Evolutionary conservation across 495 filamentous ascomycete genomes (phyloP).

Genomic region (Penicillium simplicissimum): DNA sequence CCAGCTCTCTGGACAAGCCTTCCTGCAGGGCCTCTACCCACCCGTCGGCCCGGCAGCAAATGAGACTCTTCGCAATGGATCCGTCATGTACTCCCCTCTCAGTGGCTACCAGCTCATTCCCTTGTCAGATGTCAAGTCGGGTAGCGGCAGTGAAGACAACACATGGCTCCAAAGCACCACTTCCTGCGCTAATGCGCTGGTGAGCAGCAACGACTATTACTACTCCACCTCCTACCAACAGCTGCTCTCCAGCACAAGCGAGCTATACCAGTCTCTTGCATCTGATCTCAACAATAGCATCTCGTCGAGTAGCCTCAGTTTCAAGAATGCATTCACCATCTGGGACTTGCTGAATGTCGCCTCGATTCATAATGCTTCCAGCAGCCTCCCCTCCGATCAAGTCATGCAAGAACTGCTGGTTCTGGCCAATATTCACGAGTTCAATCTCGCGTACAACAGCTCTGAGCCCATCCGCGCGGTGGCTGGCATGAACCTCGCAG

Average conservation of each 20-base stretch:
- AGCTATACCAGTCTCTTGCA: conserved; percentile 59
- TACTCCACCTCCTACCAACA: conserved; percentile 39
- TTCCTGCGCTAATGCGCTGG: conserved; percentile 53
- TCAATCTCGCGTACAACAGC: conserved; percentile 42
- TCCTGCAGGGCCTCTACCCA: conserved; percentile 59
- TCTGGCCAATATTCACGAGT: conserved; percentile 44
- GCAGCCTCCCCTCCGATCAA: conserved; percentile 12
- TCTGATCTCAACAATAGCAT: conserved; percentile 60
- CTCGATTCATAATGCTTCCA: conserved; percentile 40
- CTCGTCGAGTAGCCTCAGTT: conserved; percentile 47
- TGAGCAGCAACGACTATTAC: conserved; percentile 21
- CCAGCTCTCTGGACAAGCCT: conserved; percentile 49
- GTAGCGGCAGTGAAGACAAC: conserved; percentile 49
- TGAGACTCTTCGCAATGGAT: conserved; percentile 52
- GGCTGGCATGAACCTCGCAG: conserved; percentile 24
- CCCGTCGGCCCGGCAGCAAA: conserved; percentile 40
- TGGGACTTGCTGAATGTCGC: conserved; percentile 50
- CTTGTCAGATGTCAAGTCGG: conserved; percentile 36
- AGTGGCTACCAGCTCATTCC: conserved; percentile 50
- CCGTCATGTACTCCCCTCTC: conserved; percentile 45
- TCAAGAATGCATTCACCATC: conserved; percentile 66
- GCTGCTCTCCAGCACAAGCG: conserved; percentile 47
- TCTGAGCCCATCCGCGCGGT: conserved; percentile 30
- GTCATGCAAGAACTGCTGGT: conserved; percentile 33
- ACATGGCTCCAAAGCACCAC: conserved; percentile 54